Evolutionary conservation across 495 filamentous ascomycete species (phyloP), one percentile per base, ranked within the genome.

Genomic region (Penicillium steckii): DNA sequence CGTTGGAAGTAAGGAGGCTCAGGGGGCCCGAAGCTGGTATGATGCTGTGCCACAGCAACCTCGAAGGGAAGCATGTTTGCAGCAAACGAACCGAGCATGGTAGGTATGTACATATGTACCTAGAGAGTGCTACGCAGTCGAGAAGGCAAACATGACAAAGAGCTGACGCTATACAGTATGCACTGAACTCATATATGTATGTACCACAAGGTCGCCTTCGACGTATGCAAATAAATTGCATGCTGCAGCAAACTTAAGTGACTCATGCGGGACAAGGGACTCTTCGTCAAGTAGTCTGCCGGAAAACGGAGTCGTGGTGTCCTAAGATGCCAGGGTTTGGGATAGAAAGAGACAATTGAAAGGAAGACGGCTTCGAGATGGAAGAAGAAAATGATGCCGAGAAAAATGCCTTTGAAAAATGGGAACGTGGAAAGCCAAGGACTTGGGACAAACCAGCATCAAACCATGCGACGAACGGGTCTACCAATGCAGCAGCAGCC

Each of bases 371-470:
- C 29, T 32, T 32, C 29, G 10, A 32, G 10, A 3, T 2, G 29
- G 10, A 32, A 32, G n/a, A n/a, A n/a, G n/a, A 32, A 12, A 32
- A 32, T 32, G 10, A 32, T 13, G 29, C 7, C n/a, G 29, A 32
- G 6, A 37, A 37, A 9, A 30, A 32, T 17, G 18, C n/a, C 10
- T 22, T 9, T 18, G 21, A 13, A 18, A 22, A 9, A 8, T 24
- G 10, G 26, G 46, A 59, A 54, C 50, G 56, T 59, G 56, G 50
- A 47, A 27, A 48, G 37, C 17, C 56, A 37, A 48, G 32, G 18
- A n/a, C 17, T 40, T 25, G 23, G 46, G 27, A 45, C 24, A 17
- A 43, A n/a, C n/a, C 30, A 29, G 40, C 25, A 18, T 32, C 8
- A 12, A n/a, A 15, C 15, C 33, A 37, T 37, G 33, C 33, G 15